Base-by-base conservation (phyloP, 495 filamentous ascomycete genomes). In the Aspergillus homomorphus region DNA sequence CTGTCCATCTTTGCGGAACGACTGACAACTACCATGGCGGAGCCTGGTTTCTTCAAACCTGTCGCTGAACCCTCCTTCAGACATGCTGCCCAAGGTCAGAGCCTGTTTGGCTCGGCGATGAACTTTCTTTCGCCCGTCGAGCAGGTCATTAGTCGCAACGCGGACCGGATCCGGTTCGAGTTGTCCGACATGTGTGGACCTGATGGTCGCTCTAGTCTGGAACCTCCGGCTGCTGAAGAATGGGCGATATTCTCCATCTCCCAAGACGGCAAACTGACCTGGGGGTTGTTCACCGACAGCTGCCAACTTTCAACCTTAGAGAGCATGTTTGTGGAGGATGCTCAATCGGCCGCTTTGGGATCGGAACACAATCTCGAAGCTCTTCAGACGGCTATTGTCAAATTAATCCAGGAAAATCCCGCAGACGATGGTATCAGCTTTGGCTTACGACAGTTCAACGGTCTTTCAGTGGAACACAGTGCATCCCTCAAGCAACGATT, bases 311-410 rank as follows among this genome's bases (percentile, higher is more conserved):
- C 26, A 23, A 53, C 28, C 18, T 46, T 60, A 12, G 67, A 69
- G 14, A 63, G 51, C 49, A 33, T 53, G 3, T 55, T 62, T 18
- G 61, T 57, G 19, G 87, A 91, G 62, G 89, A 90, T 12, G 77
- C 79, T 12, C 80, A 79, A 4, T 80, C 81, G 24, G 85, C 84
- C 14, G 79, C 81, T 9, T 78, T 89, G 12, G 89, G 90, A 24
- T 73, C 90, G 6, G 87, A 90, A 65, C 89, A 88, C 61, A 89
- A 91, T 62, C 89, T 94, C 62, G 89, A 94, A 69, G 86, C 89
- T 53, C 74, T 96, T 8, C 88, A 93, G 55, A 86, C 89, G 33
- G 88, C 90, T 6, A 88, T 96, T 48, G 73, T 89, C 46, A 92
- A 90, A 65, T 79, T 96, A 2, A 87, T 94, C 18, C 82, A 88